phyloP scores from a whole-genome alignment of 495 filamentous ascomycete species.

The Neurospora sp. region DNA sequence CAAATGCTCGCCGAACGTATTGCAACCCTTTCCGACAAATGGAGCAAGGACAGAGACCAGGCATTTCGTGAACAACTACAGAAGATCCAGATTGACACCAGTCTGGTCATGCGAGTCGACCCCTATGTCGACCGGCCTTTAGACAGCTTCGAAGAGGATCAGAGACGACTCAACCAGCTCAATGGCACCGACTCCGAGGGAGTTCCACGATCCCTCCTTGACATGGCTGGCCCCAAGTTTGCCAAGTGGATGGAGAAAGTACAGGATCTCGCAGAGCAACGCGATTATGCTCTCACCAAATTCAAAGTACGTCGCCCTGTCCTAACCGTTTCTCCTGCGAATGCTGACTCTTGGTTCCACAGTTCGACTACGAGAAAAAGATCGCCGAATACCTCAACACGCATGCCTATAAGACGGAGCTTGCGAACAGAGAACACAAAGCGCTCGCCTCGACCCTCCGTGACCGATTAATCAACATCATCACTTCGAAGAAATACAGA shows the following conservation, averaged over 20 bases:
- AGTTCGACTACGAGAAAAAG: constrained; percentile 48
- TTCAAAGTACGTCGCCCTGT: constrained; percentile 53
- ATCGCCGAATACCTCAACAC: constrained; percentile 40
- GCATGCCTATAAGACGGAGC: constrained; percentile 53
- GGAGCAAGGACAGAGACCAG: constrained; percentile 68
- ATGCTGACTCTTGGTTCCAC: constrained; percentile 10
- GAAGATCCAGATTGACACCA: constrained; percentile 81
- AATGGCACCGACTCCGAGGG: constrained; percentile 41
- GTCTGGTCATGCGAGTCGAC: constrained; percentile 71
- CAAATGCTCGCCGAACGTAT: constrained; percentile 69
- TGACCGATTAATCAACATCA: constrained; percentile 68
- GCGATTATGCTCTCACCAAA: constrained; percentile 67
- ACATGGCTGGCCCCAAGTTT: constrained; percentile 70
- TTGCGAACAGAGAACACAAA: constrained; percentile 74
- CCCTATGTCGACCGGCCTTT: constrained; percentile 65
- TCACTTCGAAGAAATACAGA: constrained; percentile 64
- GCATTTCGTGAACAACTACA: constrained; percentile 85
- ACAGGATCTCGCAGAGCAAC: constrained; percentile 73
- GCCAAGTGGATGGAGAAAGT: constrained; percentile 70
- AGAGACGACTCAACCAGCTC: constrained; percentile 50
- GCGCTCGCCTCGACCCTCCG: constrained; percentile 69
- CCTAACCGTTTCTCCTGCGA: neutral
- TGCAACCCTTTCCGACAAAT: constrained; percentile 58
- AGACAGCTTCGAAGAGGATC: constrained; percentile 59
- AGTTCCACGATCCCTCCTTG: constrained; percentile 36